Evolutionary conservation across 305 asterid genomes (phyloP).

Genomic region (Euphrasia arctica): DNA sequence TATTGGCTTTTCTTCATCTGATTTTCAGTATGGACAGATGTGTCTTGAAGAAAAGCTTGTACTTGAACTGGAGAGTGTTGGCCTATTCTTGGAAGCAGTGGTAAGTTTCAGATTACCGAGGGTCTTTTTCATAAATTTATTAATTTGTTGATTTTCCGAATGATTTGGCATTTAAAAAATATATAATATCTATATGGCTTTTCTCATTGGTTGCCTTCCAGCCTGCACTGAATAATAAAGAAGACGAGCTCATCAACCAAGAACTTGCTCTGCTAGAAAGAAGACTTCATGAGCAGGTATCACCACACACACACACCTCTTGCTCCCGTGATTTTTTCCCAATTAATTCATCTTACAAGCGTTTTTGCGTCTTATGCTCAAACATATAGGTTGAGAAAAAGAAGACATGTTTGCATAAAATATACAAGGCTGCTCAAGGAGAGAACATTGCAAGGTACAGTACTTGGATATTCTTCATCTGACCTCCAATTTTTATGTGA

Average conservation of each 20-base stretch:
- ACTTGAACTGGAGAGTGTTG: slow-evolving; percentile 79
- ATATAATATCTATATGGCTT: slow-evolving; percentile 12
- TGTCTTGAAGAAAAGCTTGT: slow-evolving; percentile 68
- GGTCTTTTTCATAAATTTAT: slow-evolving; percentile 6
- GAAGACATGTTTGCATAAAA: slow-evolving; percentile 54
- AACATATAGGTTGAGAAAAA: slow-evolving; percentile 54
- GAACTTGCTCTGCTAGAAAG: slow-evolving; percentile 65
- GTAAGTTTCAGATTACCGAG: slow-evolving; percentile 50
- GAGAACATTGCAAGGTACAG: slow-evolving; percentile 56
- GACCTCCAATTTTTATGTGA: slow-evolving; percentile 15
- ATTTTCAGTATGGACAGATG: slow-evolving; percentile 71
- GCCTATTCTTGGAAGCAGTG: slow-evolving; percentile 70
- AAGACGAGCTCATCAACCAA: slow-evolving; percentile 58
- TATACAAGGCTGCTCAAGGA: slow-evolving; percentile 54
- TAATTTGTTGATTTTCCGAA: slow-evolving; percentile 20
- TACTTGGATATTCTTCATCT: slow-evolving; percentile 24
- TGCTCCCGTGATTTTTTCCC: slow-evolving; percentile 2
- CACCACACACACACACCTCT: slow-evolving; percentile 4
- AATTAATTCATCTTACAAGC: background rate
- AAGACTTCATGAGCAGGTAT: slow-evolving; percentile 70
- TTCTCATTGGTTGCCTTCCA: slow-evolving; percentile 29
- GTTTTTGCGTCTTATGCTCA: slow-evolving; percentile 29
- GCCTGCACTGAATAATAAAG: slow-evolving; percentile 94
- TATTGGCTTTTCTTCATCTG: slow-evolving; percentile 24
- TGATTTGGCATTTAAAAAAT: slow-evolving; percentile 9